Base-by-base conservation (phyloP, 2,329 filamentous ascomycete species). In the Xylaria sp. region DNA sequence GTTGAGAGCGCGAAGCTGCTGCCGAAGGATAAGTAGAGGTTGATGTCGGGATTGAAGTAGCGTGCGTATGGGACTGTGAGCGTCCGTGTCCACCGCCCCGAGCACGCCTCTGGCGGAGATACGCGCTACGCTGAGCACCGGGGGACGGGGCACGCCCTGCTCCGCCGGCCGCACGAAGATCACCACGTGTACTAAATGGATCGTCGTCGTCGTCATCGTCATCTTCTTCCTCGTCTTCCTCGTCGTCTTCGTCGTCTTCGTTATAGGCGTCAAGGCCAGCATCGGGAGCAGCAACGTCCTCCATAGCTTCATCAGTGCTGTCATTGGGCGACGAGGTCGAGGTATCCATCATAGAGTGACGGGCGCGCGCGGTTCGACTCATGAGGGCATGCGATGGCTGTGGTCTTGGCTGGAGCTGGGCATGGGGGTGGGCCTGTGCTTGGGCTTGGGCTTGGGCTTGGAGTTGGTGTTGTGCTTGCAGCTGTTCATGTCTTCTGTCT, bases 401-500 rank as follows among this genome's bases (percentile, higher is more conserved):
- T 2, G 43, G 37, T 31, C 57, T 49, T 56, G 45, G 54, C 51
- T 49, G 63, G 15, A 59, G 59, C 38, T 52, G 65, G 31, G 57
- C 57, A 12, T 50, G 43, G 15, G 56, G 40, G 38, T 57, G 62
- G 6, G 62, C 67, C 2, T 64, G 25, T 46, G 50, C 11, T 23
- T 56, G 38, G 76, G 56, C 76, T 76, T 23, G 55, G n/a, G 55
- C 47, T n/a, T 59, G 46, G 19, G 62, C 57, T 43, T 63, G 56
- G 9, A 56, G 21, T 28, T 38, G 57, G 6, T 42, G 33, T 11
- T 57, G 40, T n/a, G 57, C 54, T 51, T 61, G 60, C 12, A 59
- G 56, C 14, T 59, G 52, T 9, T 63, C 64, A 54, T 78, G 79
- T 64, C 87, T 84, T 28, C 83, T 82, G 74, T 89, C 87, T 72